Evolutionary conservation across 2,329 filamentous ascomycete genomes (phyloP).

Genomic region (Pseudocercospora vitis): DNA sequence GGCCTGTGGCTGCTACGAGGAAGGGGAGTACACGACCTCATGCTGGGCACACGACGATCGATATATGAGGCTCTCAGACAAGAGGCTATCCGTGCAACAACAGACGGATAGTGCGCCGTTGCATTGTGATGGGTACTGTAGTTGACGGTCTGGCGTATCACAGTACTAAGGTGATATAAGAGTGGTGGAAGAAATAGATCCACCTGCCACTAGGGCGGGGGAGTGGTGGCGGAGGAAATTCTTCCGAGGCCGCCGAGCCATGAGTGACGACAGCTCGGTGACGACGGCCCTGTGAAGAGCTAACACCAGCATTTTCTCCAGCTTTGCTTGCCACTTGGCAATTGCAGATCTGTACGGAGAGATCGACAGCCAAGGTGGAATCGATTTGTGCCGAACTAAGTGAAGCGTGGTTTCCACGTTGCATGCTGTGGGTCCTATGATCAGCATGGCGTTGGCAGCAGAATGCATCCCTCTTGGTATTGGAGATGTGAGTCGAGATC

Average conservation of each 20-base stretch:
- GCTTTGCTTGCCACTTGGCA: too few species aligned
- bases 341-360: neutral
- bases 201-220: too few species aligned
- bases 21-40: neutral
- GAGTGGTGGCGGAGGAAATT: neutral
- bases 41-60: neutral
- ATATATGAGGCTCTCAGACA: slow-evolving; percentile 7
- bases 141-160: slow-evolving; percentile 2
- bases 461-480: slow-evolving; percentile 7
- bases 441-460: slow-evolving; percentile 7
- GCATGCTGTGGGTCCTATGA: neutral
- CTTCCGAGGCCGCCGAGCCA: too few species aligned
- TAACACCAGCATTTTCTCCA: neutral
- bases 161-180: slow-evolving; percentile 5
- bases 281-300: too few species aligned
- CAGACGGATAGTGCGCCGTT: slow-evolving; percentile 7
- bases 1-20: neutral
- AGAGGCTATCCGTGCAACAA: slow-evolving; percentile 4
- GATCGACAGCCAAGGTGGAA: slow-evolving; percentile 2
- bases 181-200: slow-evolving; percentile 1
- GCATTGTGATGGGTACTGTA: slow-evolving; percentile 4
- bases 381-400: neutral
- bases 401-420: neutral
- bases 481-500: neutral
- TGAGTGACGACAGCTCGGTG: too few species aligned